Base-by-base conservation (phyloP, 2,329 filamentous ascomycete genomes). In the Aspergillus pseudotamarii region DNA sequence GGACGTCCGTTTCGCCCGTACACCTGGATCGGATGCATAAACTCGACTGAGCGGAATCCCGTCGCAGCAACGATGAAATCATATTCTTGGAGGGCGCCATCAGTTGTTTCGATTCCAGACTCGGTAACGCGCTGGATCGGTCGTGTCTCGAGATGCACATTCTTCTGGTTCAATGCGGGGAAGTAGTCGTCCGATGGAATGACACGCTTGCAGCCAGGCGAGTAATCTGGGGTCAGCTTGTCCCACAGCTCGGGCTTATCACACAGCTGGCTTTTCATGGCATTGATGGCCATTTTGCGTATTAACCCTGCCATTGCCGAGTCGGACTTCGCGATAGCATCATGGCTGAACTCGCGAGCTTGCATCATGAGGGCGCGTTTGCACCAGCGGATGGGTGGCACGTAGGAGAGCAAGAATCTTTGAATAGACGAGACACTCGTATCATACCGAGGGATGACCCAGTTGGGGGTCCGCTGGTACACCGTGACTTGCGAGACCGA, bases 401-500 rank as follows among this genome's bases (percentile, higher is more conserved):
- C 46, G 66, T 85, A 86, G 60, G 76, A 79, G 62, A 83, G 80
- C 3, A 86, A 56, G 16, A 74, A 72, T 30, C 80, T 76, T 66
- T 79, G 75, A 48, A 81, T 62, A 0, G 77, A 59, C 2, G 82
- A 78, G 3, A 88, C 79, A 0, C 79, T 73, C 1, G 72, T 75
- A 61, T 88, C 86, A 3, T 75, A 64, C 19, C 86, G 83, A 4
- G 86, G 85, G 2, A 86, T 79, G 6, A 88, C 73, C 85, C 85
- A 88, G 67, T 88, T 88, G 0, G 86, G 84, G 0, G 84, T 85
- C 19, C 86, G 78, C 69, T 88, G 86, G 71, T 85, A 88, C 16
- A 88, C 75, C 0, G 82, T 83, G 19, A 88, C 72, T 14, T 81
- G 76, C 2, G 80, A 77, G 11, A 82, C 83, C 3, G 80, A 76